Evolutionary conservation across 1,284 basidiomycete genomes (phyloP).

Genomic region (Heterobasidion occidentale): DNA sequence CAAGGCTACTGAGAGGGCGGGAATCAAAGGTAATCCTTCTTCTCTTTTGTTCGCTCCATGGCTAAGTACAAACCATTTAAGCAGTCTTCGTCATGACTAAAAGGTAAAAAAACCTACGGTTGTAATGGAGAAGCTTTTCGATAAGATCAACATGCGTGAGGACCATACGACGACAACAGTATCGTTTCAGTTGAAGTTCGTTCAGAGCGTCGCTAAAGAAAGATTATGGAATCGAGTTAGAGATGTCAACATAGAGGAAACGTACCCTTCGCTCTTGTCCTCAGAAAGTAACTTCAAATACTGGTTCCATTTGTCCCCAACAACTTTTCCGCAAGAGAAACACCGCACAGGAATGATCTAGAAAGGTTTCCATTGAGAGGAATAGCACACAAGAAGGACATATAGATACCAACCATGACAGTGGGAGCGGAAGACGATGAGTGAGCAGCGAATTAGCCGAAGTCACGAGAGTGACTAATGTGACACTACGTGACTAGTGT

Average conservation of each 20-base stretch:
- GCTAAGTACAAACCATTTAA: background rate
- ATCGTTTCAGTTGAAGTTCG: slow-evolving; percentile 84
- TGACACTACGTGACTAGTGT: background rate
- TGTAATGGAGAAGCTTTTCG: slow-evolving; percentile 93
- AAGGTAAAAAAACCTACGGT: slow-evolving; percentile 47
- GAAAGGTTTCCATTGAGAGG: background rate
- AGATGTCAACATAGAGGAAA: slow-evolving; percentile 5
- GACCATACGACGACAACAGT: slow-evolving; percentile 97
- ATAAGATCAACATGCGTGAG: slow-evolving; percentile 96
- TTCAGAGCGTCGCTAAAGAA: slow-evolving; percentile 80
- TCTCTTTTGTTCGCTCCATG: slow-evolving; percentile 1
- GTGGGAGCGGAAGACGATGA: background rate
- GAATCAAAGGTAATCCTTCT: background rate
- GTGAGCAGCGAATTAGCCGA: background rate
- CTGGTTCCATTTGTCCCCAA: slow-evolving; percentile 87
- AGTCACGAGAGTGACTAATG: no score
- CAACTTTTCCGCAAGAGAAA: slow-evolving; percentile 91
- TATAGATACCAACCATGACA: background rate
- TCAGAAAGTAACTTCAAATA: slow-evolving; percentile 76
- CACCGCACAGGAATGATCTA: slow-evolving; percentile 85
- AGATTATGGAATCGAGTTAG: background rate
- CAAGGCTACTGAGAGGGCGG: background rate
- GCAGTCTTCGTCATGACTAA: background rate
- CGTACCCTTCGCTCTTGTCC: slow-evolving; percentile 82
- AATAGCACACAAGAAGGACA: background rate